Conservation (phyloP, 306 rosid species). For the Trichosanthes cucumerina region DNA sequence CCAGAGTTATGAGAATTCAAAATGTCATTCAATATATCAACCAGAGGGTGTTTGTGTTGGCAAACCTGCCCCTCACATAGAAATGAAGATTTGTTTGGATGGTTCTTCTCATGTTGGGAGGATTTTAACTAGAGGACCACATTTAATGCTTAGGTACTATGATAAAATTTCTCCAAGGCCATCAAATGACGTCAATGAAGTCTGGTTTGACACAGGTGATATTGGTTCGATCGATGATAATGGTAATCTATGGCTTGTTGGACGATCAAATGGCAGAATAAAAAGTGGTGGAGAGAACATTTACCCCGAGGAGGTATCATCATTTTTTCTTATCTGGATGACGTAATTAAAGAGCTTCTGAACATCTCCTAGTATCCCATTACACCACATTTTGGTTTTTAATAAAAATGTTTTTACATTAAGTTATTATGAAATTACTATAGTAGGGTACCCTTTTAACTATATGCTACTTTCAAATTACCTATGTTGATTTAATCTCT, state of each 20-base stretch:
- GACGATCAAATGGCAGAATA: conserved; percentile 62
- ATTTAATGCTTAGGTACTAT: conserved; percentile 78
- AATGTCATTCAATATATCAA: conserved; percentile 19
- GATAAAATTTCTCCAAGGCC: conserved; percentile 31
- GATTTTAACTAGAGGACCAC: conserved; percentile 93
- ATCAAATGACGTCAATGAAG: conserved; percentile 21
- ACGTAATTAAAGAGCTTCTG: neutral
- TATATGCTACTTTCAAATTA: neutral
- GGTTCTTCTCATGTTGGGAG: conserved; percentile 40
- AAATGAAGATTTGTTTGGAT: conserved; percentile 42
- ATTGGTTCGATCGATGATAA: conserved; percentile 53
- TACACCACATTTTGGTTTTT: neutral
- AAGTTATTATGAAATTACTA: neutral
- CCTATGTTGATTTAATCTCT: neutral
- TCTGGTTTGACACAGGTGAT: conserved; percentile 91
- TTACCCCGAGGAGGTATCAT: conserved; percentile 81
- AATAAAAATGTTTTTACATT: neutral
- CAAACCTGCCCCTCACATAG: conserved; percentile 90
- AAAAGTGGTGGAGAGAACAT: conserved; percentile 93
- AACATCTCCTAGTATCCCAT: neutral
- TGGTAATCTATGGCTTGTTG: conserved; percentile 75
- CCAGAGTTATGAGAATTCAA: conserved; percentile 14
- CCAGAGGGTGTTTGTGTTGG: conserved; percentile 79
- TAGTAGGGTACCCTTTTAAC: neutral
- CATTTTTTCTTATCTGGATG: neutral